Base-by-base conservation (phyloP, 306 rosid genomes). In the Citrullus amarus region DNA sequence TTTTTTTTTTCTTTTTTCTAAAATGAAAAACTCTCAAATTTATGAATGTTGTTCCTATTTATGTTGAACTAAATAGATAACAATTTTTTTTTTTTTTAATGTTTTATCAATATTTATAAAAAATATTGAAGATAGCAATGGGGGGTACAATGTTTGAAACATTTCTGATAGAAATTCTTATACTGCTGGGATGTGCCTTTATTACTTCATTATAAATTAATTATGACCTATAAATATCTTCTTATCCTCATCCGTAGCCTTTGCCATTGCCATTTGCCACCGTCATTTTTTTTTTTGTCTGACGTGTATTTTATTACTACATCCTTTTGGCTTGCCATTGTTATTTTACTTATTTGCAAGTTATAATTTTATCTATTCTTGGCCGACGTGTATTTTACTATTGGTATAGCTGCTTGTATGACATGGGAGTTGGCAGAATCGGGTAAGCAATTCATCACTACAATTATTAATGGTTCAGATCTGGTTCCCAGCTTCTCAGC, bases 381-480 rank as follows among this genome's bases (percentile, higher is more conserved):
- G 60, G 60, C 67, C 71, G 60, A 57, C 66, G n/a, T 62, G 43
- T 62, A 79, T 78, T 82, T 69, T 70, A 82, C 79, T 85, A 34
- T 65, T 84, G 89, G 80, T 44, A 39, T 88, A 95, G 98, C 97
- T 86, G 98, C 98, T 36, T 95, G 98, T 83, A 91, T 95, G 94
- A 95, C 98, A 41, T 88, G 86, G 97, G 97, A 92, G 83, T 89
- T 95, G 82, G 98, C 97, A 81, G 98, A 95, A 86, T 95, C 98
- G 17, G 98, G 98, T 72, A 92, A 95, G 79, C 89, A 89, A 82
- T 95, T 95, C 79, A 95, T 95, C 68, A 92, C 97, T 65, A 86
- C 97, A 20, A 89, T 88, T 70, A 91, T 95, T 62, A 95, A 95
- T 76, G 96, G 98, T 76, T 90, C 98, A 38, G 98, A 95, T 82